These are phyloP conservation scores for Fusarium humuli DNA, from an alignment of 2,329 filamentous ascomycete species.

Conservation along the genomic window DNA sequence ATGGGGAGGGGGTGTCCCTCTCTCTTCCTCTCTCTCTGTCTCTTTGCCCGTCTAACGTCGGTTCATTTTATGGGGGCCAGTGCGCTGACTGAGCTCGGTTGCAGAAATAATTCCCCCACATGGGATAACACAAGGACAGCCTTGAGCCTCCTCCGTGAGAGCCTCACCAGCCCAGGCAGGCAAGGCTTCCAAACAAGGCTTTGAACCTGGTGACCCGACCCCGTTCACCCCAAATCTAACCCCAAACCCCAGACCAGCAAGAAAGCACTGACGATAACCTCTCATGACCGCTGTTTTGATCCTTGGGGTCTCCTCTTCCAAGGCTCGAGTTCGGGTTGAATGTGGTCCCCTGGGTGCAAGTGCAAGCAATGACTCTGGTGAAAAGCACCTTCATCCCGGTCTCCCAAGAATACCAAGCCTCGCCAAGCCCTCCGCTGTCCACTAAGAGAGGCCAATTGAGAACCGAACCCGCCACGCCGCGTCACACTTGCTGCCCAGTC, in stretches of 20 bases:
- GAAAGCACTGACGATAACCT: constrained; percentile 25
- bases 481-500: constrained; percentile 40
- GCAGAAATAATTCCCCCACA: constrained; percentile 20
- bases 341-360: neutral
- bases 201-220: neutral
- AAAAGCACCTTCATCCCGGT: constrained; percentile 19
- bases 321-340: constrained; percentile 35
- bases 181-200: neutral
- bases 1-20: constrained; percentile 21
- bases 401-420: constrained; percentile 42
- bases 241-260: constrained; percentile 13
- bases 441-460: constrained; percentile 37
- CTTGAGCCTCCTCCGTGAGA: constrained; percentile 32
- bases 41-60: constrained; percentile 36
- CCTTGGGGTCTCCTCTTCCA: constrained; percentile 15
- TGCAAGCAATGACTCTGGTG: constrained; percentile 24
- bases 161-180: constrained; percentile 32
- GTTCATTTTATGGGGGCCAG: constrained; percentile 33
- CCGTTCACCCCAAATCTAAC: neutral
- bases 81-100: constrained; percentile 23
- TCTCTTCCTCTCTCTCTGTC: neutral
- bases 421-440: constrained; percentile 23
- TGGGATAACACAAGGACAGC: constrained; percentile 10
- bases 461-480: constrained; percentile 45
- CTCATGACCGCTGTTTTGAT: constrained; percentile 23